Base-by-base conservation (phyloP, 176 grass and related monocot genomes). In the Carex myosuroides region DNA sequence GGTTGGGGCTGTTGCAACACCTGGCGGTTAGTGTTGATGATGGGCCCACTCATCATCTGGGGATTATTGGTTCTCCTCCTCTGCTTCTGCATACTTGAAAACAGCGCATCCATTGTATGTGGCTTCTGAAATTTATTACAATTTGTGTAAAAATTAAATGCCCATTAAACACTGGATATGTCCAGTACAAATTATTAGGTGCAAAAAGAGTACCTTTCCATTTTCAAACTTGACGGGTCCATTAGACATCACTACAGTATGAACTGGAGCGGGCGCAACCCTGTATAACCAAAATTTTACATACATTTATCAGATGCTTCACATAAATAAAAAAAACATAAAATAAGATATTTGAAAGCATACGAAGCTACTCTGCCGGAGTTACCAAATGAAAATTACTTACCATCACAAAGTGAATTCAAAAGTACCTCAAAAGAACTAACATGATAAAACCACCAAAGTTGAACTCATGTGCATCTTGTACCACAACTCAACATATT, bases 51-150 rank as follows among this genome's bases (percentile, higher is more conserved):
- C 44, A 86, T 61, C 85, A 83, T 90, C 46, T 84, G 88, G 24
- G 86, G 72, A 7, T 78, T 83, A 7, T 78, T 83, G 5, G 56
- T 66, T 73, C 60, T 90, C 90, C 89, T 91, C 37, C 90, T 75
- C 35, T 91, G 82, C 24, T 85, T 73, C 87, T 95, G 89, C 93
- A 95, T 95, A 48, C 83, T 86, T 56, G 93, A 85, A 86, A 95
- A 95, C 13, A 95, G 88, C 0, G 90, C 93, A 87, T 95, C 93
- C 93, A 95, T 90, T 55, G 93, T 95, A 50, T 84, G 88, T 5
- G 87, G 90, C 53, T 78, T 73, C 87, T 95, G 85, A 21, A 83
- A 87, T 46, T 29, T 30, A 72, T 82, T 84, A 80, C 85, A 88
- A 41, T 82, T 89, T 84, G 65, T 67, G 66, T n/a, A 42, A 58